phyloP scores from a whole-genome alignment of 495 filamentous ascomycete genomes.

The Daldinia loculata region DNA sequence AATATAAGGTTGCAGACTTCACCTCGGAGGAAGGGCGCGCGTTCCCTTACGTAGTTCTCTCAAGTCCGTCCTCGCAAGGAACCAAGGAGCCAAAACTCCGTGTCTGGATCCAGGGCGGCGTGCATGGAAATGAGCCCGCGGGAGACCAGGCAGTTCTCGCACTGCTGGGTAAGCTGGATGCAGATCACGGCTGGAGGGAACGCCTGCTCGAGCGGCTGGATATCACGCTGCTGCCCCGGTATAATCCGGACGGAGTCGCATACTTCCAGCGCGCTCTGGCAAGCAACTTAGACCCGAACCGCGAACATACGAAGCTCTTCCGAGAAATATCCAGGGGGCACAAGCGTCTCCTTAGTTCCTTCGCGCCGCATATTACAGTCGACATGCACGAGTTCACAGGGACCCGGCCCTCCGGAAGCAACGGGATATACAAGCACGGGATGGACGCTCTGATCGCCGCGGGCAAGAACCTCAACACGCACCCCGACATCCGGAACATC shows the following conservation, averaged over 20 bases:
- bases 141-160: constrained; percentile 42
- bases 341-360: constrained; percentile 44
- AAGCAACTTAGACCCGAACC: constrained; percentile 49
- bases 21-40: constrained; percentile 43
- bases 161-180: constrained; percentile 44
- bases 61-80: constrained; percentile 1
- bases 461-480: constrained; percentile 49
- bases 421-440: constrained; percentile 43
- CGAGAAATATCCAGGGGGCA: constrained; percentile 46
- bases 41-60: constrained; percentile 42
- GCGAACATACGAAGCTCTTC: constrained; percentile 47
- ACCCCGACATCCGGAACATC: constrained; percentile 45
- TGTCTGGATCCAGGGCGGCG: constrained; percentile 45
- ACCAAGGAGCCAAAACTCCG: constrained; percentile 32
- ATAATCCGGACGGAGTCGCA: constrained; percentile 44
- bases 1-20: constrained; percentile 39
- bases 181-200: constrained; percentile 26
- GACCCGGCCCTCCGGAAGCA: constrained; percentile 15
- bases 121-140: constrained; percentile 47
- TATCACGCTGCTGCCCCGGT: constrained; percentile 42
- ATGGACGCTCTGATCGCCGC: constrained; percentile 48
- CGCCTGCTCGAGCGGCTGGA: constrained; percentile 34
- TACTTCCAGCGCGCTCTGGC: constrained; percentile 49
- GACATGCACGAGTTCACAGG: constrained; percentile 50
- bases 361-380: constrained; percentile 45